Conservation (phyloP, 2,329 filamentous ascomycete species). For the Pseudogymnoascus destructans region DNA sequence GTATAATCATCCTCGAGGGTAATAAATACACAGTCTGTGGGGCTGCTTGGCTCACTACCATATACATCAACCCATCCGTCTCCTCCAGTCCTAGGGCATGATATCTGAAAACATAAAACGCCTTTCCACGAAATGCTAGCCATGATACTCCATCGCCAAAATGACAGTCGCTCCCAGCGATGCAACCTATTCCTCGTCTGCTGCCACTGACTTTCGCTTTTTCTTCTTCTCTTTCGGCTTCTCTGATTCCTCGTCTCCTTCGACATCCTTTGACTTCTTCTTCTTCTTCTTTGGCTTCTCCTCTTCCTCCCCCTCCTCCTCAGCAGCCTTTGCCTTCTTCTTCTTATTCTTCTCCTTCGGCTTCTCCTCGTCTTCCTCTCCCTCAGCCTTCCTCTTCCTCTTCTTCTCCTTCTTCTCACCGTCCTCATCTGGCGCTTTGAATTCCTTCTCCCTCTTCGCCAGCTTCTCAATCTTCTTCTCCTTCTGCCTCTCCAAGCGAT, state of each 20-base stretch:
- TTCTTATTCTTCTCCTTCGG: slow-evolving; percentile 13
- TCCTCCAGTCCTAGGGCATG: neutral
- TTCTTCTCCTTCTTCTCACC: slow-evolving; percentile 41
- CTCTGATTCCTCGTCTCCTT: slow-evolving; percentile 13
- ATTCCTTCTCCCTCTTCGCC: slow-evolving; percentile 73
- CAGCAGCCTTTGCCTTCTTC: neutral
- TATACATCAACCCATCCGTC: neutral
- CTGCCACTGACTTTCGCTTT: slow-evolving; percentile 11
- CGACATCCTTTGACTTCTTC: slow-evolving; percentile 20
- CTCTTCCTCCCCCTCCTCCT: slow-evolving; percentile 19
- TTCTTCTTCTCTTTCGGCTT: slow-evolving; percentile 12
- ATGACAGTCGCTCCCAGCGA: slow-evolving; percentile 4
- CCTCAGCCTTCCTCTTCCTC: slow-evolving; percentile 29
- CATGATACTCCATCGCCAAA: slow-evolving; percentile 10
- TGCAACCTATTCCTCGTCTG: slow-evolving; percentile 18
- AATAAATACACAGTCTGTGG: neutral
- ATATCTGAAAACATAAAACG: slow-evolving; percentile 10
- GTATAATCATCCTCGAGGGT: neutral
- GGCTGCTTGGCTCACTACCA: neutral
- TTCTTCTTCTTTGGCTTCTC: slow-evolving; percentile 41
- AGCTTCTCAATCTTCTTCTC: slow-evolving; percentile 80
- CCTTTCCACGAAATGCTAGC: neutral
- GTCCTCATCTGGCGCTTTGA: slow-evolving; percentile 72
- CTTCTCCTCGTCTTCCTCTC: slow-evolving; percentile 16
- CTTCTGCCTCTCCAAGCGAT: slow-evolving; percentile 71